phyloP scores from a whole-genome alignment of 805 yeast species.

The Candida mattraensis region DNA sequence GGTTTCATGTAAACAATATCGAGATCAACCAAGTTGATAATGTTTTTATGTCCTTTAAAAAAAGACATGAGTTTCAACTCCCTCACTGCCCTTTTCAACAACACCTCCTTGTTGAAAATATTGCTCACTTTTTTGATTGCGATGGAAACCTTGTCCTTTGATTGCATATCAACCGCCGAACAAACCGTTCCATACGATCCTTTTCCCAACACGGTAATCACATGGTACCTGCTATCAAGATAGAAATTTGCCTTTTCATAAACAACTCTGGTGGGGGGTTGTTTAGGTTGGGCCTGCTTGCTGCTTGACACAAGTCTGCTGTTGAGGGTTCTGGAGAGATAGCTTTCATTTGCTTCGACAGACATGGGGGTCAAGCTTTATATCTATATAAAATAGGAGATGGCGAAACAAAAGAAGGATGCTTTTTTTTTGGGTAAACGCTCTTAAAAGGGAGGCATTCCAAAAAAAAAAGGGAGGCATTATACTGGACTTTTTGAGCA shows the following conservation, averaged over 20 bases:
- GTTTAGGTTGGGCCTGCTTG: constrained; percentile 16
- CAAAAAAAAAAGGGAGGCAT: no score
- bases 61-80: constrained; percentile 80
- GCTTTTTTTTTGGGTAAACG: no score
- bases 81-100: constrained; percentile 77
- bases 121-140: constrained; percentile 82
- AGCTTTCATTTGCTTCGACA: constrained; percentile 14
- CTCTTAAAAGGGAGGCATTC: no score
- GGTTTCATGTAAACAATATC: constrained; percentile 68
- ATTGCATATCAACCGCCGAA: constrained; percentile 58
- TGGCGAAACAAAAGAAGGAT: no score
- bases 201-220: constrained; percentile 64
- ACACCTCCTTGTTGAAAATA: constrained; percentile 64
- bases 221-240: constrained; percentile 58
- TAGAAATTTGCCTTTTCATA: constrained; percentile 60
- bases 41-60: constrained; percentile 84
- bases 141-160: constrained; percentile 39
- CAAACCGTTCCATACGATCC: constrained; percentile 90
- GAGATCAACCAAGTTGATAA: constrained; percentile 69
- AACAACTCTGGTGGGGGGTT: constrained; percentile 28
- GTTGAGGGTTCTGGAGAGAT: constrained; percentile 15
- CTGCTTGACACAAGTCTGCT: constrained; percentile 11
- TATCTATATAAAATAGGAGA: no score
- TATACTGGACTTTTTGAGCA: no score
- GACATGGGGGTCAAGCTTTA: no score